Evolutionary conservation across 306 rosid species (phyloP).

Genomic region (barrel medic (Medicago truncatula)): MtrunA17r5.0-ANR NC_053042.1:37835501-37836000

Average conservation of each 20-base stretch:
- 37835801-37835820: slow-evolving; percentile 28
- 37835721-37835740: not conserved
- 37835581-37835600: too few relatives aligned
- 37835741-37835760: slow-evolving; percentile 13
- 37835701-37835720: slow-evolving; percentile 11
- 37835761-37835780: slow-evolving; percentile 18
- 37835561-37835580: too few relatives aligned
- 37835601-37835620: too few relatives aligned
- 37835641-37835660: too few relatives aligned
- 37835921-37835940: slow-evolving; percentile 53
- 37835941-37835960: slow-evolving; percentile 50
- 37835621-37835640: too few relatives aligned
- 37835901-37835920: slow-evolving; percentile 45
- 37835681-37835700: slow-evolving; percentile 16
- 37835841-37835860: slow-evolving; percentile 29
- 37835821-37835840: slow-evolving; percentile 24
- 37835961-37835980: slow-evolving; percentile 37
- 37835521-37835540: too few relatives aligned
- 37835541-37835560: too few relatives aligned
- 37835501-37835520: too few relatives aligned
- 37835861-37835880: slow-evolving; percentile 15
- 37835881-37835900: slow-evolving; percentile 29
- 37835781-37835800: not conserved
- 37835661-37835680: not conserved
- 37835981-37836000: not conserved